phyloP scores from a whole-genome alignment of 192 early-diverging fungal genomes.

The Gamsiella multidivaricata region DNA sequence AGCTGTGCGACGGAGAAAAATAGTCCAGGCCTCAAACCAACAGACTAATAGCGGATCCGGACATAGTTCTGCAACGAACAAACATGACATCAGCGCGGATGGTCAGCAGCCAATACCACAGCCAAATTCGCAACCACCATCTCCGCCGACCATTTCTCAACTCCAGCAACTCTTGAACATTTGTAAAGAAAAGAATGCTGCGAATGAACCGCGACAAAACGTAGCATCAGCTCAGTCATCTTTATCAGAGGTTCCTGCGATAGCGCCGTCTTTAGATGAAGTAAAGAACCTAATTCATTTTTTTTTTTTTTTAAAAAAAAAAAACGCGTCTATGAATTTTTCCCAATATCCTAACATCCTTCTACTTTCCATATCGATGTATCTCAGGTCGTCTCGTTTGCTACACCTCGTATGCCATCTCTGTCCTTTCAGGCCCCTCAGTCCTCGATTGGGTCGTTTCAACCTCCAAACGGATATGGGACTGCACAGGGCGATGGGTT shows the following conservation, averaged over 20 bases:
- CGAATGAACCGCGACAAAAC: not conserved
- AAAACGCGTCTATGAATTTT: not conserved
- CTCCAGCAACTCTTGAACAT: constrained; percentile 25
- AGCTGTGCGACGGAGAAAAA: not conserved
- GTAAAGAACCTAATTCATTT: not conserved
- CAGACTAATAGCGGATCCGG: not conserved
- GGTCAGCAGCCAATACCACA: not conserved
- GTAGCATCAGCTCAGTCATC: not conserved
- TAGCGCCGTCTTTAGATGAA: not conserved
- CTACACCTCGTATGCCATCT: constrained; percentile 25
- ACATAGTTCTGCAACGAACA: not conserved
- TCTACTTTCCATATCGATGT: not conserved
- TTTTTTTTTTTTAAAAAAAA: not conserved
- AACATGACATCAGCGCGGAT: not conserved
- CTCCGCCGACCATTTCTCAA: constrained; percentile 23
- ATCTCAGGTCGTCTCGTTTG: constrained; percentile 5
- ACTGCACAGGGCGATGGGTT: not conserved
- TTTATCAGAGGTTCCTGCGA: not conserved
- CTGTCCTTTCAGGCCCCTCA: not conserved
- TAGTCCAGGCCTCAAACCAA: not conserved
- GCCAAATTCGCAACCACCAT: not conserved
- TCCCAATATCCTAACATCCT: not conserved
- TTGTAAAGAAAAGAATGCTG: not conserved
- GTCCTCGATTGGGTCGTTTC: not conserved
- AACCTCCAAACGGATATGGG: not conserved